These are phyloP conservation scores for Gremmenia infestans DNA, from an alignment of 2,329 filamentous ascomycete species.

Conservation along the genomic window DNA sequence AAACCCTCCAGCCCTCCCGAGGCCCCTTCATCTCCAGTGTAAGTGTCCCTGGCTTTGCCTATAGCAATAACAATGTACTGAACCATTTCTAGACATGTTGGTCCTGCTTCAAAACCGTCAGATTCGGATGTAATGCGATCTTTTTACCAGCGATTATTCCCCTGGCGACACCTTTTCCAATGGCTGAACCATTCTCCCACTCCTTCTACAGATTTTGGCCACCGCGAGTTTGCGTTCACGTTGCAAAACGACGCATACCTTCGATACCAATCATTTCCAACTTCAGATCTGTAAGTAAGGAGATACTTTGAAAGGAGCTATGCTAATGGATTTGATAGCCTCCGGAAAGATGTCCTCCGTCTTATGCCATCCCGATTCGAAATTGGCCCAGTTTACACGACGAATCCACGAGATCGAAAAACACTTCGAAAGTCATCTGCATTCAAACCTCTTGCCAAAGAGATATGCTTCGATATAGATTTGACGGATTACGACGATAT, in stretches of 20 bases:
- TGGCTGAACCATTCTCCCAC: conserved; percentile 94
- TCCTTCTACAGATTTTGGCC: conserved; percentile 80
- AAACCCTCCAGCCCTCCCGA: conserved; percentile 41
- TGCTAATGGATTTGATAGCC: conserved; percentile 39
- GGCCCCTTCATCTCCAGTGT: conserved; percentile 41
- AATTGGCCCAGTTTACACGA: conserved; percentile 94
- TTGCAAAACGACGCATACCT: conserved; percentile 89
- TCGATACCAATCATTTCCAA: conserved; percentile 78
- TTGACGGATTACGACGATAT: conserved; percentile 98
- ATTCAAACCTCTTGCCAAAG: conserved; percentile 85
- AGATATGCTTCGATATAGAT: conserved; percentile 98
- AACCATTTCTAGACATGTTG: conserved; percentile 28
- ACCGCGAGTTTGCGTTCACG: conserved; percentile 94
- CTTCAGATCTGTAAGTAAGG: conserved; percentile 52
- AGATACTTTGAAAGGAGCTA: neutral
- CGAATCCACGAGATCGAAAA: conserved; percentile 92
- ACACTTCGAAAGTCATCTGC: conserved; percentile 71
- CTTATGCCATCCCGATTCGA: conserved; percentile 93
- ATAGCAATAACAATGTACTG: conserved; percentile 5
- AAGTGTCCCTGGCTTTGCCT: conserved; percentile 18
- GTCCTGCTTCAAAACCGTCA: conserved; percentile 44
- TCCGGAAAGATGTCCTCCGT: conserved; percentile 86
- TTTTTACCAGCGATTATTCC: conserved; percentile 94
- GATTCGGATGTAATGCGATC: conserved; percentile 84
- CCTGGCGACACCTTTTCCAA: conserved; percentile 90